These are phyloP conservation scores for Blastobotrys attinorum DNA, from an alignment of 805 yeast species.

Conservation along the genomic window DNA sequence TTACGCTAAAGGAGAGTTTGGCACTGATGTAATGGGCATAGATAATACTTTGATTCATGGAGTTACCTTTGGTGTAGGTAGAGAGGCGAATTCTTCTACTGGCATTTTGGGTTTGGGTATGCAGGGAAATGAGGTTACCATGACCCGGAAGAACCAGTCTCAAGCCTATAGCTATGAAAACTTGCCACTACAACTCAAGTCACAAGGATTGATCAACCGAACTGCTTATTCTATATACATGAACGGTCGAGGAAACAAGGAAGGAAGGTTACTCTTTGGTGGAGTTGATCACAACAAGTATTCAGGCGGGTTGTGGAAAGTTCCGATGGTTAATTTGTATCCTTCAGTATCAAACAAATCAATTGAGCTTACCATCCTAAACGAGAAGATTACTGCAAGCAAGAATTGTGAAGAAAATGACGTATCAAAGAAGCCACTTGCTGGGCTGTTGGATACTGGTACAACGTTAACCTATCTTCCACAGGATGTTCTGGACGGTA, in stretches of 20 bases:
- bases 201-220: slow-evolving; percentile 35
- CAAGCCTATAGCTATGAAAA: slow-evolving; percentile 16
- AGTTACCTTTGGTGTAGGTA: slow-evolving; percentile 70
- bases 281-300: slow-evolving; percentile 61
- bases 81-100: slow-evolving; percentile 50
- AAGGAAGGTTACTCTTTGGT: slow-evolving; percentile 57
- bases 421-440: neutral
- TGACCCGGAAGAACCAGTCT: slow-evolving; percentile 15
- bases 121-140: slow-evolving; percentile 26
- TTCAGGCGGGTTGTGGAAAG: slow-evolving; percentile 33
- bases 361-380: slow-evolving; percentile 13
- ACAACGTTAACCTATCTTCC: slow-evolving; percentile 17
- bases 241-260: slow-evolving; percentile 27
- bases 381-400: slow-evolving; percentile 9
- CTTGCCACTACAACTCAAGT: slow-evolving; percentile 29
- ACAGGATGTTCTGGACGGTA: slow-evolving; percentile 1
- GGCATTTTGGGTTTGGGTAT: slow-evolving; percentile 42
- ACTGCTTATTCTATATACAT: slow-evolving; percentile 43
- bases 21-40: slow-evolving; percentile 49
- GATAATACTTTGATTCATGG: slow-evolving; percentile 41
- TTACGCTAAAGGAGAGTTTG: slow-evolving; percentile 50
- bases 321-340: slow-evolving; percentile 10
- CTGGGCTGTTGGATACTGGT: slow-evolving; percentile 15
- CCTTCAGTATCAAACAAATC: neutral
- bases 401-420: neutral